Evolutionary conservation across 192 early-diverging fungal species (phyloP).

Genomic region (Glomus cerebriforme): DNA sequence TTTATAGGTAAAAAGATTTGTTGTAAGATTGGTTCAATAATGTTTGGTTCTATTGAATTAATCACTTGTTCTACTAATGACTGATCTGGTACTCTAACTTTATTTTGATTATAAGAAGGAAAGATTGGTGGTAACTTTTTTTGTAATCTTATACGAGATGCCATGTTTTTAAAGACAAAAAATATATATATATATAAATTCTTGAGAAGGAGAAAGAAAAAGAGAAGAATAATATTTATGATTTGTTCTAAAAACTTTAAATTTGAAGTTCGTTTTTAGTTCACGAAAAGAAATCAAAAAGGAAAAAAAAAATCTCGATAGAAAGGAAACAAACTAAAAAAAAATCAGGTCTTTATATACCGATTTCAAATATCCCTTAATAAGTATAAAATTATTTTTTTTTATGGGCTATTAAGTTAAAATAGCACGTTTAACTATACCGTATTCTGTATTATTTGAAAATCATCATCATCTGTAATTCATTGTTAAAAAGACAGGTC

Average conservation of each 20-base stretch:
- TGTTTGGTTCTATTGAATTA: neutral
- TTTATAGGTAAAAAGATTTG: neutral
- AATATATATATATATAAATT: too few species aligned
- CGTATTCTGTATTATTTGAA: neutral
- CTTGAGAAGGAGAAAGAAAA: too few species aligned
- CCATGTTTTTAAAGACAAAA: neutral
- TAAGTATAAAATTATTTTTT: neutral
- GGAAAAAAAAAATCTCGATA: too few species aligned
- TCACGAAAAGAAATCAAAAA: too few species aligned
- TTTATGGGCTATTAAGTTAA: neutral
- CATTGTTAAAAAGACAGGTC: too few species aligned
- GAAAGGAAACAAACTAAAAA: neutral
- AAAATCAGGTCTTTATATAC: neutral
- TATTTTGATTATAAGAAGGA: neutral
- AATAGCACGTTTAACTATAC: neutral
- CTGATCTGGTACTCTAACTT: neutral
- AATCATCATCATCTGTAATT: neutral
- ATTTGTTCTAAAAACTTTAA: too few species aligned
- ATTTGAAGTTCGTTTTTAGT: too few species aligned
- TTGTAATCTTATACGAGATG: neutral
- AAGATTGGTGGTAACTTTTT: neutral
- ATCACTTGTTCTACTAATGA: neutral
- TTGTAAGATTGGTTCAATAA: neutral
- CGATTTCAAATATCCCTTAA: neutral
- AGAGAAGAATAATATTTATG: too few species aligned